phyloP scores from a whole-genome alignment of 2,329 filamentous ascomycete species.

The Aspergillus amoenus region DNA sequence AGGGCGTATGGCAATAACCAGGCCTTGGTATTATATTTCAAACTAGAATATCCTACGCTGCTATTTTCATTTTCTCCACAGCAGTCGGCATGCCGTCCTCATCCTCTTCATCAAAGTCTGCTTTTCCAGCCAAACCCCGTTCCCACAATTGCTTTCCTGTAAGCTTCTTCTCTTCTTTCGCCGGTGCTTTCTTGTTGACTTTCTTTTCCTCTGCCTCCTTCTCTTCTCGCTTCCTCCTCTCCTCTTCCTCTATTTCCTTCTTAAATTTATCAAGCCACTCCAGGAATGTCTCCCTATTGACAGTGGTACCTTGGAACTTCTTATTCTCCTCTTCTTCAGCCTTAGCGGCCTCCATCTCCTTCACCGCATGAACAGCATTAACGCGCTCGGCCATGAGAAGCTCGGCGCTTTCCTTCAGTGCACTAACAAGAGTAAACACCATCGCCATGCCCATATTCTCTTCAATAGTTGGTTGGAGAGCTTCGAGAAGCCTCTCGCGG shows the following conservation, averaged over 20 bases:
- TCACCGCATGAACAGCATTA: constrained; percentile 57
- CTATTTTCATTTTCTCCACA: constrained; percentile 71
- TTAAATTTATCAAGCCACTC: constrained; percentile 78
- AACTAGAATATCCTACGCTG: constrained; percentile 45
- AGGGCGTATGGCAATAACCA: not conserved
- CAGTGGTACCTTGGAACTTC: constrained; percentile 89
- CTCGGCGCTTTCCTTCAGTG: constrained; percentile 89
- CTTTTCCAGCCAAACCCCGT: constrained; percentile 66
- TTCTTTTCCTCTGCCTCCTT: constrained; percentile 76
- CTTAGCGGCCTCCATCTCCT: constrained; percentile 56
- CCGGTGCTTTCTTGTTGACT: constrained; percentile 73
- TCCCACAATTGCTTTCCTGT: constrained; percentile 79
- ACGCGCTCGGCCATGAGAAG: constrained; percentile 73
- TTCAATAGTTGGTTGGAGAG: constrained; percentile 72
- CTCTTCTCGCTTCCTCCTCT: constrained; percentile 65
- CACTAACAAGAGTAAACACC: constrained; percentile 87
- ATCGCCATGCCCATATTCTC: constrained; percentile 97
- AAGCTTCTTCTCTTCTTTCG: constrained; percentile 65
- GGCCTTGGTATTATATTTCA: constrained; percentile 6
- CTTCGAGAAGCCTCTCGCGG: constrained; percentile 69
- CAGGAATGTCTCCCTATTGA: constrained; percentile 82
- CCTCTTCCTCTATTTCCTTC: constrained; percentile 75
- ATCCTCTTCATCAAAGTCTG: constrained; percentile 65
- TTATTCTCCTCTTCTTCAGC: constrained; percentile 88
- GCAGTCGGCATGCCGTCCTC: constrained; percentile 59